phyloP scores from a whole-genome alignment of 129 eudicot species.

The sunflower (Helianthus annuus) region DNA sequence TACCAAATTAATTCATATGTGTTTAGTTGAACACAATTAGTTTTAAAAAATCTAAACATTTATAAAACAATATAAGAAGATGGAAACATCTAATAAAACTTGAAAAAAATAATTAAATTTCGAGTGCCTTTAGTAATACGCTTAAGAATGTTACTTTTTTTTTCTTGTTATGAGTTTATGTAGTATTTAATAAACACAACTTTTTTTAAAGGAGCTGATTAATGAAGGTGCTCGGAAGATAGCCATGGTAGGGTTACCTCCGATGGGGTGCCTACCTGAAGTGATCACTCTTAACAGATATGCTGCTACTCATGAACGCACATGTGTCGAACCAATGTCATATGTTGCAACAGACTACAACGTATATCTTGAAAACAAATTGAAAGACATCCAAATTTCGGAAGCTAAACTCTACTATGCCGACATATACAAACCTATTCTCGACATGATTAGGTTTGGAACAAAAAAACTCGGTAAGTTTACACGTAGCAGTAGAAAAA shows the following conservation, averaged over 20 bases:
- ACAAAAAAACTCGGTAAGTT: constrained; percentile 43
- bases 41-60: no score
- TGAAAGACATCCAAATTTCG: constrained; percentile 29
- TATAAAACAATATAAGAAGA: no score
- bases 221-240: constrained; percentile 45
- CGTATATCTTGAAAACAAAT: constrained; percentile 29
- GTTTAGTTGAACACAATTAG: no score
- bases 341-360: constrained; percentile 48
- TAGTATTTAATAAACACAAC: no score
- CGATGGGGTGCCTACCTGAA: constrained; percentile 57
- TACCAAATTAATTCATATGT: no score
- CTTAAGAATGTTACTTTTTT: no score
- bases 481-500: not conserved
- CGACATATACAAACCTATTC: constrained; percentile 49
- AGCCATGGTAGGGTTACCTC: constrained; percentile 52
- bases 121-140: not conserved
- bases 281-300: constrained; percentile 37
- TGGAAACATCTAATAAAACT: no score
- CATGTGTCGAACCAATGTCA: constrained; percentile 46
- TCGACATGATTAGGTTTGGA: constrained; percentile 40
- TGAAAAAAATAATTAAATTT: not conserved
- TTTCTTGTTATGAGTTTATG: no score
- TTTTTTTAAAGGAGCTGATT: constrained; percentile 31
- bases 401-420: constrained; percentile 35
- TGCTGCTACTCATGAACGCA: constrained; percentile 24